Conservation (phyloP, 2,329 filamentous ascomycete genomes). For the Colletotrichum sp. region DNA sequence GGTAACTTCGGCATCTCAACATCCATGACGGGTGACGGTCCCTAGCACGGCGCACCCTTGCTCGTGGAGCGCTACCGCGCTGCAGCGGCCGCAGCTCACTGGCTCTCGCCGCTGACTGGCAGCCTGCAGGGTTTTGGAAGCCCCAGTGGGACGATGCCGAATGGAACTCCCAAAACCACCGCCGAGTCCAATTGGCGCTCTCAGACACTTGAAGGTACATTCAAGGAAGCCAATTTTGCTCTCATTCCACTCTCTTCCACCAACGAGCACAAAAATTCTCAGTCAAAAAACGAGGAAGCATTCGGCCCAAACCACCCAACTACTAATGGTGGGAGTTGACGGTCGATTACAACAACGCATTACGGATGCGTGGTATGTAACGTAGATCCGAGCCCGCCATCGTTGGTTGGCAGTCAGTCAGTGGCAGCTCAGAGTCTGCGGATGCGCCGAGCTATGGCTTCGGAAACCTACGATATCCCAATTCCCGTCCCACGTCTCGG, state of each 20-base stretch:
- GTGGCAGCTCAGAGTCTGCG: not conserved
- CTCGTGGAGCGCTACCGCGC: not conserved
- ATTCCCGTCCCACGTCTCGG: not conserved
- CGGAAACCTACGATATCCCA: not conserved
- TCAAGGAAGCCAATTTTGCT: not conserved
- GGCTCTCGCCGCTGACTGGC: not conserved
- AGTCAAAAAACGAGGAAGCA: not conserved
- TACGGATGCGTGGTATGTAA: not conserved
- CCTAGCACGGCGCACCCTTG: slow-evolving; percentile 9
- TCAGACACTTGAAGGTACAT: not conserved
- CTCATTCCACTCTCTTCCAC: slow-evolving; percentile 10
- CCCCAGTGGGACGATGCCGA: not conserved
- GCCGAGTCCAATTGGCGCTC: not conserved
- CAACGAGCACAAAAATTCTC: not conserved
- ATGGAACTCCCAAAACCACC: not conserved
- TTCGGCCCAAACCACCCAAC: not conserved
- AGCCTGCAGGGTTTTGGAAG: not conserved
- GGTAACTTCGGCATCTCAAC: slow-evolving; percentile 6
- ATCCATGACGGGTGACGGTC: not conserved
- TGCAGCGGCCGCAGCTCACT: slow-evolving; percentile 13
- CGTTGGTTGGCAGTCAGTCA: not conserved
- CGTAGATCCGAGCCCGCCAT: not conserved
- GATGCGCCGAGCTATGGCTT: not conserved
- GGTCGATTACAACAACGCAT: not conserved
- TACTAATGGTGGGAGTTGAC: not conserved